Evolutionary conservation across 2,329 filamentous ascomycete species (phyloP).

Genomic region (Dissoconium aciculare): DNA sequence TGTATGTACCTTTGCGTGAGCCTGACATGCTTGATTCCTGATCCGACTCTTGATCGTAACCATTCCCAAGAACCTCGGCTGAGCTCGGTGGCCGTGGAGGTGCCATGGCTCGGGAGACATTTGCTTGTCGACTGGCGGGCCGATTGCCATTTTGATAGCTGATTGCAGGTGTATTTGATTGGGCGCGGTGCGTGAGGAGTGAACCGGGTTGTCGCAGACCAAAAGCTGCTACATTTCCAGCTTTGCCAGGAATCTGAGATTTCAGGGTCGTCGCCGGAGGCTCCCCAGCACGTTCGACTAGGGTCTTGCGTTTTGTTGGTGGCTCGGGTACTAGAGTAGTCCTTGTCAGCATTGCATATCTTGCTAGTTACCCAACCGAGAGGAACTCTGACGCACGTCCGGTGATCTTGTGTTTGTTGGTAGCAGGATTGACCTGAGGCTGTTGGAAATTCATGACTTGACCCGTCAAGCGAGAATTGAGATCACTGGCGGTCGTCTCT

Average conservation of each 20-base stretch:
- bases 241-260: constrained; percentile 16
- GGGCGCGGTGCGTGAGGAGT: no score
- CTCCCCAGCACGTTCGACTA: constrained; percentile 35
- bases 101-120: constrained; percentile 18
- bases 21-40: constrained; percentile 18
- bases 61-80: constrained; percentile 3
- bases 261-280: constrained; percentile 19
- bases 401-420: constrained; percentile 37
- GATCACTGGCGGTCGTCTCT: constrained; percentile 22
- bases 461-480: constrained; percentile 35
- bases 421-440: constrained; percentile 1
- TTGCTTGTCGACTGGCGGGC: constrained; percentile 30
- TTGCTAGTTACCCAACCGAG: no score
- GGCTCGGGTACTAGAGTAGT: constrained; percentile 31
- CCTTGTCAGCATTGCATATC: no score
- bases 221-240: not conserved
- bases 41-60: constrained; percentile 26
- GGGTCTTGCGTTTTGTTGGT: constrained; percentile 37
- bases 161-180: not conserved
- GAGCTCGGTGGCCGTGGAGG: constrained; percentile 6
- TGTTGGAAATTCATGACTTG: constrained; percentile 1
- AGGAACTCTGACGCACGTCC: constrained; percentile 27
- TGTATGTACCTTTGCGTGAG: constrained; percentile 33
- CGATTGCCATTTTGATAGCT: constrained; percentile 18
- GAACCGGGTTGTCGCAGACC: no score